Evolutionary conservation across 78 protist species (phyloP).

Genomic region (Speleostelium caveatum): DNA sequence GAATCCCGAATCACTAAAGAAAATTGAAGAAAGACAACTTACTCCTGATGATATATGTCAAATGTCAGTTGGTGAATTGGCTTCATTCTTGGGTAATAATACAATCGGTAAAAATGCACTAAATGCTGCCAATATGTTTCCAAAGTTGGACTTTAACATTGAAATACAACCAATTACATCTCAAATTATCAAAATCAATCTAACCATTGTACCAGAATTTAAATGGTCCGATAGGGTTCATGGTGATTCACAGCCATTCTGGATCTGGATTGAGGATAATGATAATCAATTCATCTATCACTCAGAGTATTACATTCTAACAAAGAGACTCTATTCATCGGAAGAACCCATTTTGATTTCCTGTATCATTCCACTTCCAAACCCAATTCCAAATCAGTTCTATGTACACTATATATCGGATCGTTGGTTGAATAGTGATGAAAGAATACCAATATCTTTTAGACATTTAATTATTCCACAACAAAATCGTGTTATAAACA

Average conservation of each 20-base stretch:
- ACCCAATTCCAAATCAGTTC: conserved; percentile 96
- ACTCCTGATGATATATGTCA: conserved; percentile 86
- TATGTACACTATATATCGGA: conserved; percentile 91
- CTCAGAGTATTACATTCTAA: conserved; percentile 87
- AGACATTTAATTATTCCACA: conserved; percentile 93
- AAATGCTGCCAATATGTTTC: conserved; percentile 83
- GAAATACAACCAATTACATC: conserved; percentile 96
- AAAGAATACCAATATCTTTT: conserved; percentile 82
- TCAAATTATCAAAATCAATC: conserved; percentile 88
- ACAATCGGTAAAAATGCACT: conserved; percentile 64
- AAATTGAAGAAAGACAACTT: conserved; percentile 68
- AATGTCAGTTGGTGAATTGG: conserved; percentile 88
- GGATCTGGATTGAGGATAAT: conserved; percentile 89
- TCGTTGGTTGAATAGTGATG: conserved; percentile 96
- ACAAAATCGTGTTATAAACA: conserved; percentile 90
- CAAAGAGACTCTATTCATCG: conserved; percentile 32
- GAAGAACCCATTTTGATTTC: conserved; percentile 67
- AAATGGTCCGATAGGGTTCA: conserved; percentile 82
- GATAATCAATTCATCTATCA: conserved; percentile 92
- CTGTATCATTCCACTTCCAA: conserved; percentile 92
- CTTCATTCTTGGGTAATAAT: conserved; percentile 76
- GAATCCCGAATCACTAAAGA: conserved; percentile 49
- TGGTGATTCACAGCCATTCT: conserved; percentile 89
- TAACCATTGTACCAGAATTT: conserved; percentile 80
- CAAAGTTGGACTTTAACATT: conserved; percentile 83